phyloP scores from a whole-genome alignment of 2,329 filamentous ascomycete genomes.

The Ploettnerulaceae sp. region DNA sequence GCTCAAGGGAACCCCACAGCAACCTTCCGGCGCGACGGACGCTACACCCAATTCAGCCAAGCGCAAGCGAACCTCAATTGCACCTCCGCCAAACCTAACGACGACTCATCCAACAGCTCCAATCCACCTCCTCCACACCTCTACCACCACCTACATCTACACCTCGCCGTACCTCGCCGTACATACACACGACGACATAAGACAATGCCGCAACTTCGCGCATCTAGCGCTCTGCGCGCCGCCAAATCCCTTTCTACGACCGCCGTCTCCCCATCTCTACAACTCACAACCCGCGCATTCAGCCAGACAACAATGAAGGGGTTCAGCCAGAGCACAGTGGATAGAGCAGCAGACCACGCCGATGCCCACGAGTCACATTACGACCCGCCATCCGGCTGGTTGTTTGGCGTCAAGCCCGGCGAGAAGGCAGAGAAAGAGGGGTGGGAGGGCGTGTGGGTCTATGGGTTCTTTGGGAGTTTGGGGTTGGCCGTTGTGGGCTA shows the following conservation, averaged over 20 bases:
- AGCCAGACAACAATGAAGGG: no score
- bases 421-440: conserved; percentile 96
- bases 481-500: conserved; percentile 72
- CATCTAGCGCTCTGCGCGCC: conserved; percentile 5
- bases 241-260: not conserved
- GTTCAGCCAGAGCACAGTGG: not conserved
- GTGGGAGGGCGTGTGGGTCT: conserved; percentile 85
- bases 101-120: no score
- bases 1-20: no score
- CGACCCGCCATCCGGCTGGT: conserved; percentile 85
- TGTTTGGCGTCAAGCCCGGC: conserved; percentile 89
- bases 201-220: conserved; percentile 7
- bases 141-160: not conserved
- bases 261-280: not conserved
- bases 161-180: not conserved
- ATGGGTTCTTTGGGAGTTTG: conserved; percentile 78
- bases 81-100: no score
- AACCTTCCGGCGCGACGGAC: no score
- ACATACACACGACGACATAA: not conserved
- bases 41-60: no score
- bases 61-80: no score
- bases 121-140: no score
- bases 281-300: conserved; percentile 2
- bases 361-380: conserved; percentile 52
- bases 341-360: conserved; percentile 24